Conservation (phyloP, 2,329 filamentous ascomycete species). For the Penicillium rolfsii region DNA sequence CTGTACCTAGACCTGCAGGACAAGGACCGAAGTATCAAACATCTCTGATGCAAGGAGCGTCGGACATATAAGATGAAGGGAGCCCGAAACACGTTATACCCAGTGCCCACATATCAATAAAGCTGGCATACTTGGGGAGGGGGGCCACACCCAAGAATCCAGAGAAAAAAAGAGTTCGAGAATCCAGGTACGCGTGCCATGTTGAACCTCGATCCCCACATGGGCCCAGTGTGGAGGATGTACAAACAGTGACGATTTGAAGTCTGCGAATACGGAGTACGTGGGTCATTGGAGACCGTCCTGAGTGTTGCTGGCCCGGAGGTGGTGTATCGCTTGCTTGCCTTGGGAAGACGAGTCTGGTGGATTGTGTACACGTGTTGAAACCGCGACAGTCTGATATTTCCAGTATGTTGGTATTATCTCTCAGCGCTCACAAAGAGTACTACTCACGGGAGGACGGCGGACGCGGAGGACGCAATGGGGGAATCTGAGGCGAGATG, state of each 20-base stretch:
- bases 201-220: conserved; percentile 5
- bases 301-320: not conserved
- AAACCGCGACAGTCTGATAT: not conserved
- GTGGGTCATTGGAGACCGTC: too few relatives aligned
- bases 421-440: too few relatives aligned
- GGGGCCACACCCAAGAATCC: not conserved
- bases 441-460: too few relatives aligned
- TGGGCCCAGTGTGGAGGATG: conserved; percentile 1
- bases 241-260: not conserved
- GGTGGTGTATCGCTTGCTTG: not conserved
- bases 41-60: conserved; percentile 14
- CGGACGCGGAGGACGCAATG: not conserved
- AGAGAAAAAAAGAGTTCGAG: conserved; percentile 1
- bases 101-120: not conserved
- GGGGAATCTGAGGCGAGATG: not conserved
- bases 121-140: not conserved
- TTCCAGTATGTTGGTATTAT: not conserved
- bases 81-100: not conserved
- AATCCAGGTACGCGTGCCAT: conserved; percentile 6
- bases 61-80: conserved; percentile 7
- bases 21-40: conserved; percentile 12
- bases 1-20: not conserved
- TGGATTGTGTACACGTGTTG: not conserved
- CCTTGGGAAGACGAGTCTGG: not conserved
- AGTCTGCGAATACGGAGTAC: not conserved